phyloP scores from a whole-genome alignment of 108 stramenopile genomes.

The Aurantiochytrium sp. region DNA sequence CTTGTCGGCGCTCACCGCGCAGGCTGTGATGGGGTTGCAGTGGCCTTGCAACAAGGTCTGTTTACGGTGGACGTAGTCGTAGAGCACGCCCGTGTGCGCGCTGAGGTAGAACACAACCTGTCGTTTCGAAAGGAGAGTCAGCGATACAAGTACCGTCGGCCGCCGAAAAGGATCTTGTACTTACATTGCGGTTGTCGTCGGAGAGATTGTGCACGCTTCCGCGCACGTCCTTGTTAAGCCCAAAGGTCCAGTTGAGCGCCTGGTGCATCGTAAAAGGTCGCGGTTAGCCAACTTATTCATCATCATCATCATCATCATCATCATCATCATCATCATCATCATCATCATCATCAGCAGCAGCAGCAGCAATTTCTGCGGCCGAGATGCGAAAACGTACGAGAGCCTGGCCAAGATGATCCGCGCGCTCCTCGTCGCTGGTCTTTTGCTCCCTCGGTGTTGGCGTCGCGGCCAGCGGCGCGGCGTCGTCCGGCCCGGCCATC shows the following conservation, averaged over 20 bases:
- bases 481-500: no score
- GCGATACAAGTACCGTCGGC: no score
- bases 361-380: no score
- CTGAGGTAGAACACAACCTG: slow-evolving; percentile 46
- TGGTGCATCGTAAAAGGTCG: no score
- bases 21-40: slow-evolving; percentile 51
- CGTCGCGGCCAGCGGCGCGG: no score
- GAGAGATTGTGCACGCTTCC: slow-evolving; percentile 47
- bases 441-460: no score
- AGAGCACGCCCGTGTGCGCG: slow-evolving; percentile 56
- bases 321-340: no score
- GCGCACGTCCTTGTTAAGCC: slow-evolving; percentile 51
- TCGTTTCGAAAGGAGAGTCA: background rate
- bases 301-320: no score
- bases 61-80: slow-evolving; percentile 52
- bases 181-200: slow-evolving; percentile 37
- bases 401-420: background rate
- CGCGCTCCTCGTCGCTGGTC: background rate
- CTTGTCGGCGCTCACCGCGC: slow-evolving; percentile 51
- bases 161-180: background rate
- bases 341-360: no score
- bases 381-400: background rate
- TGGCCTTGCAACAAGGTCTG: slow-evolving; percentile 61
- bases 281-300: no score
- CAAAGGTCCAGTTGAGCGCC: slow-evolving; percentile 46